Conservation (phyloP, 1,284 basidiomycete species). For the Ustilago sp. region DNA sequence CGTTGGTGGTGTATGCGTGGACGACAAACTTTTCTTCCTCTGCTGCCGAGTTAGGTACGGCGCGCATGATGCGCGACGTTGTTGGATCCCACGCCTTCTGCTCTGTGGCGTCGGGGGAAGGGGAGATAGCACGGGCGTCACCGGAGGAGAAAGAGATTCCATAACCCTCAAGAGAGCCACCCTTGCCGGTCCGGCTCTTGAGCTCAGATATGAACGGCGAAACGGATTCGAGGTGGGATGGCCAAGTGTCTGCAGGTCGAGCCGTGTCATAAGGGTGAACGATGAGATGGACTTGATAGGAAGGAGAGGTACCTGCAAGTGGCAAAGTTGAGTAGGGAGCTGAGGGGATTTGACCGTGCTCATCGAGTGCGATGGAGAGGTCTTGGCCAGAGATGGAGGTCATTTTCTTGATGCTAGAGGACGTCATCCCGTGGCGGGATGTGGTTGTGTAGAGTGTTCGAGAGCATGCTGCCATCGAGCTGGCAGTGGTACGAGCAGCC, state of each 20-base stretch:
- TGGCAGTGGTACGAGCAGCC: neutral
- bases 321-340: slow-evolving; percentile 60
- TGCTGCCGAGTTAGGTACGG: slow-evolving; percentile 46
- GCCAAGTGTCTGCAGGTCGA: slow-evolving; percentile 55
- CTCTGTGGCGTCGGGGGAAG: neutral
- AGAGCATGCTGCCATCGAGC: neutral
- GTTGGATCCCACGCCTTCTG: slow-evolving; percentile 57
- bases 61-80: slow-evolving; percentile 51
- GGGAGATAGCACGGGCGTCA: slow-evolving; percentile 9
- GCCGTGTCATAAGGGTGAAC: slow-evolving; percentile 49
- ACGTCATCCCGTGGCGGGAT: slow-evolving; percentile 2
- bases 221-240: slow-evolving; percentile 57
- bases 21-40: slow-evolving; percentile 59
- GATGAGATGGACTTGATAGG: slow-evolving; percentile 61
- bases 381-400: slow-evolving; percentile 37
- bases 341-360: slow-evolving; percentile 48
- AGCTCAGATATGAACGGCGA: slow-evolving; percentile 62
- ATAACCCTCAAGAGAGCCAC: slow-evolving; percentile 58
- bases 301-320: slow-evolving; percentile 58
- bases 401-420: neutral
- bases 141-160: slow-evolving; percentile 57
- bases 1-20: slow-evolving; percentile 52
- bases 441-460: slow-evolving; percentile 22
- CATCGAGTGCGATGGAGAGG: slow-evolving; percentile 51
- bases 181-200: slow-evolving; percentile 47